phyloP scores from a whole-genome alignment of 179 eudicot genomes.

The Carnegiea gigantea region DNA sequence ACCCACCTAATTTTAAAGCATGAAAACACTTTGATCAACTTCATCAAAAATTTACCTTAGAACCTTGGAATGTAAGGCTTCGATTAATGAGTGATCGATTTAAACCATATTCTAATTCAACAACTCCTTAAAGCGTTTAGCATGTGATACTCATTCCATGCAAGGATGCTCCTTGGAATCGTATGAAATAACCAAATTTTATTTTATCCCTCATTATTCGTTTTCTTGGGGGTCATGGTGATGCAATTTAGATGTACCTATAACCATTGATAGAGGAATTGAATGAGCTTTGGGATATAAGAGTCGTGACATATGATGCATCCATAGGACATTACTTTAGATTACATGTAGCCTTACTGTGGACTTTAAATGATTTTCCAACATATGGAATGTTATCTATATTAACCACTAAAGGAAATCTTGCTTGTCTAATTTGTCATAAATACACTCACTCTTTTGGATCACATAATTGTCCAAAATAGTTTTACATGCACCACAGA shows the following conservation, averaged over 20 bases:
- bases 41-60: background rate
- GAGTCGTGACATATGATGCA: no score
- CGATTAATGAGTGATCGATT: conserved; percentile 5
- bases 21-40: conserved; percentile 8
- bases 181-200: background rate
- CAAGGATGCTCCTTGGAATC: background rate
- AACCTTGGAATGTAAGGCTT: conserved; percentile 5
- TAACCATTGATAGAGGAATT: no score
- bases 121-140: background rate
- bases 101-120: background rate
- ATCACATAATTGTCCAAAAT: background rate
- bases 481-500: no score
- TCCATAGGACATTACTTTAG: no score
- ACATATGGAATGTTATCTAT: background rate
- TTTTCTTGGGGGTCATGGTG: no score
- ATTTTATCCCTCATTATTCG: no score
- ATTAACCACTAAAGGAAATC: background rate
- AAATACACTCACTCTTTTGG: background rate
- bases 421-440: background rate
- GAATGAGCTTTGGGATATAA: no score
- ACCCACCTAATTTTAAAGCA: background rate
- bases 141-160: background rate
- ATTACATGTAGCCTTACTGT: no score
- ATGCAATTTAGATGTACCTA: no score
- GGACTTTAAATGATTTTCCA: conserved; percentile 6